These are phyloP conservation scores for Penicillium brasilianum DNA, from an alignment of 2,329 filamentous ascomycete genomes.

Conservation along the genomic window DNA sequence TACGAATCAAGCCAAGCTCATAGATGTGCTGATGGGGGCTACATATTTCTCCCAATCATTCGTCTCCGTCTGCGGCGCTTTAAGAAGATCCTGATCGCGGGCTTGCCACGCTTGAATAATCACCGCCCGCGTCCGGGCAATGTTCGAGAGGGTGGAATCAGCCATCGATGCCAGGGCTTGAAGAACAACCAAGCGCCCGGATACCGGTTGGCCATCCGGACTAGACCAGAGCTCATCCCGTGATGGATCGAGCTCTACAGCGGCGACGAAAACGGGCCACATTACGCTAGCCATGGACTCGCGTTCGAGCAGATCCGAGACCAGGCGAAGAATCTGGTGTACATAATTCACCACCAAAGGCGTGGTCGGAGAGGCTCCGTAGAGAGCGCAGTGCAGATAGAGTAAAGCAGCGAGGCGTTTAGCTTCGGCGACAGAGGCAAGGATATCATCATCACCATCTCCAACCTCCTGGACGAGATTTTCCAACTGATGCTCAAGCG, in stretches of 20 bases:
- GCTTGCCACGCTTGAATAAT: constrained; percentile 56
- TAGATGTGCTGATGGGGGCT: constrained; percentile 48
- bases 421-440: constrained; percentile 47
- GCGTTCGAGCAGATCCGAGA: constrained; percentile 42
- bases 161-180: constrained; percentile 49
- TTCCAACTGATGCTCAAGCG: constrained; percentile 42
- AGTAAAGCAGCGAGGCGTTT: constrained; percentile 52
- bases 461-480: constrained; percentile 41
- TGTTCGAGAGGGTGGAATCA: constrained; percentile 50
- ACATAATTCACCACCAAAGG: constrained; percentile 41
- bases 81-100: constrained; percentile 46
- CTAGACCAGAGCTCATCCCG: constrained; percentile 45
- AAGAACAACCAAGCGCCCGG: constrained; percentile 48
- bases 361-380: constrained; percentile 50
- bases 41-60: constrained; percentile 53
- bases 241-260: constrained; percentile 48
- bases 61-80: constrained; percentile 26
- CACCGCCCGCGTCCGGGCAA: constrained; percentile 52
- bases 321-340: constrained; percentile 41
- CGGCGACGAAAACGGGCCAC: constrained; percentile 53
- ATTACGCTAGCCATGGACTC: constrained; percentile 43
- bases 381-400: constrained; percentile 54
- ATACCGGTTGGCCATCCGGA: constrained; percentile 24
- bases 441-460: constrained; percentile 38
- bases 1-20: constrained; percentile 47